Base-by-base conservation (phyloP, 495 filamentous ascomycete genomes). In the Penicillium fimorum region DNA sequence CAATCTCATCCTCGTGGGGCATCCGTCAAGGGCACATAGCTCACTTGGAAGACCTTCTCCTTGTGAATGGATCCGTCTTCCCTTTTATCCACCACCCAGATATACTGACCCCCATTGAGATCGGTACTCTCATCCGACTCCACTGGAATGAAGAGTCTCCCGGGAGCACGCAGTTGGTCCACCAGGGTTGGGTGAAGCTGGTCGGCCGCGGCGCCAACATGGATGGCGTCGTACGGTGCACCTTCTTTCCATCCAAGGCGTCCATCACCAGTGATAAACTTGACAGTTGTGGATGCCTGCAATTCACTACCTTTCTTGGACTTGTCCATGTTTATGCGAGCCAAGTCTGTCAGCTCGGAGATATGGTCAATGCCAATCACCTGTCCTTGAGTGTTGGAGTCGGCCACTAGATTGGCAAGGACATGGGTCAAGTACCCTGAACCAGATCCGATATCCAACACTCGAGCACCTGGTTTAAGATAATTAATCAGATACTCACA, bases 21-120 rank as follows among this genome's bases (percentile, higher is more conserved):
- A 76, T 97, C 93, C 32, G 92, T 96, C 74, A 98, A 72, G 25
- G 95, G 94, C 55, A 98, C 95, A 77, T 97, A 98, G 66, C 86
- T 76, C 50, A 99, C 94, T 38, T 87, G 89, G 73, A 88, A 90
- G 53, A 86, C 62, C 76, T 84, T 91, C 76, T 87, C 81, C 77
- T 80, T 90, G 57, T 70, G 79, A 20, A 99, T 82, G 9, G 75
- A 77, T 38, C 95, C 94, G 55, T 90, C 79, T 63, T 76, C 80
- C 66, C 87, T 87, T 77, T 97, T 97, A 70, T 96, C 90, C 47
- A 97, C 86, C 4, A 89, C 79, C 85, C 88, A 99, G 33, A 99
- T 89, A 72, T 89, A 84, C 76, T 99, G 94, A 10, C 76, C 75
- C 11, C 63, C 63, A 24, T 59, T 47, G 8, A 67, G 18, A 15